These are phyloP conservation scores for Coleophoma eucalyptorum DNA, from an alignment of 2,329 filamentous ascomycete species.

Conservation along the genomic window DNA sequence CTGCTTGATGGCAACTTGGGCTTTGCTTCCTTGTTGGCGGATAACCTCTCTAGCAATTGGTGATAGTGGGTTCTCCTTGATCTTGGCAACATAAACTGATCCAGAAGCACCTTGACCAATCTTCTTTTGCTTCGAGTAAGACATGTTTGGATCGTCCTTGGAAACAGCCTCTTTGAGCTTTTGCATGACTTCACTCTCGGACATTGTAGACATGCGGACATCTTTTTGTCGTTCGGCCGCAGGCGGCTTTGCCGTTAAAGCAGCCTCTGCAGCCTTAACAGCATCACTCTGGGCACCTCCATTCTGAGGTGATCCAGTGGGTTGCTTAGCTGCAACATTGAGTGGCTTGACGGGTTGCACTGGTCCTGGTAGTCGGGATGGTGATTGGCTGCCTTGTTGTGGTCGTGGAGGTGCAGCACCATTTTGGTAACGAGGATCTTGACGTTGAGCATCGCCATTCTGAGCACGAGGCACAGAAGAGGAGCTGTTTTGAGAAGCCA, in stretches of 20 bases:
- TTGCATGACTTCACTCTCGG: conserved; percentile 94
- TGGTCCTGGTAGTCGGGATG: conserved; percentile 53
- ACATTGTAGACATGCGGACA: conserved; percentile 98
- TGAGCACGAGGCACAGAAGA: conserved; percentile 33
- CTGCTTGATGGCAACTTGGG: conserved; percentile 97
- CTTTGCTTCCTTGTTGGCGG: conserved; percentile 72
- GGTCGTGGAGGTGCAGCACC: conserved; percentile 38
- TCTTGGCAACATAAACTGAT: conserved; percentile 95
- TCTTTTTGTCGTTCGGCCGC: conserved; percentile 78
- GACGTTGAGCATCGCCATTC: conserved; percentile 22
- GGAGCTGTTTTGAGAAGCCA: conserved; percentile 47
- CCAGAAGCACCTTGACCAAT: conserved; percentile 98
- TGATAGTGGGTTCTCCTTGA: conserved; percentile 86
- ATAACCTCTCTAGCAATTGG: conserved; percentile 73
- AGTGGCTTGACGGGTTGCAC: conserved; percentile 63
- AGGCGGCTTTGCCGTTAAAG: conserved; percentile 77
- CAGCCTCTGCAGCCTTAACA: conserved; percentile 85
- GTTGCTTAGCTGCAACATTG: conserved; percentile 69
- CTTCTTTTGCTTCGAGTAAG: conserved; percentile 99
- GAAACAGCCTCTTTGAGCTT: conserved; percentile 92
- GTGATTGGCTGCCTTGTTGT: conserved; percentile 40
- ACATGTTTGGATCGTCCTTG: conserved; percentile 89
- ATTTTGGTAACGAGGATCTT: conserved; percentile 30
- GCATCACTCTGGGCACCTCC: conserved; percentile 51
- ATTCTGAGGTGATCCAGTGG: conserved; percentile 32